phyloP scores from a whole-genome alignment of 495 filamentous ascomycete species.

The Cetradonia linearis region DNA sequence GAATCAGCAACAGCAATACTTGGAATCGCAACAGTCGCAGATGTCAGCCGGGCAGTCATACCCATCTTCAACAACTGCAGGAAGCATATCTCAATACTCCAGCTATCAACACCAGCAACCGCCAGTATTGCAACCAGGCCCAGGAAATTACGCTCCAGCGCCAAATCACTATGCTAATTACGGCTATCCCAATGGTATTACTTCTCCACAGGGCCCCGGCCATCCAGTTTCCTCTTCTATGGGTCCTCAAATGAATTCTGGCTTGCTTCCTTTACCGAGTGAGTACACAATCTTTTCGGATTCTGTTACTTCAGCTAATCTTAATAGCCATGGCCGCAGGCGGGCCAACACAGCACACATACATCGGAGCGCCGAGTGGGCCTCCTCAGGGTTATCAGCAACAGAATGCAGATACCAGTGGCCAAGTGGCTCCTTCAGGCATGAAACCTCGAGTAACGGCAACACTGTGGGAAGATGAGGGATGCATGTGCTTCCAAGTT shows the following conservation, averaged over 20 bases:
- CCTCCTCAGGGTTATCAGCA: slow-evolving; percentile 41
- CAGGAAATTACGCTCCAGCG: slow-evolving; percentile 54
- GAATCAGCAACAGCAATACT: slow-evolving; percentile 74
- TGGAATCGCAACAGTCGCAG: slow-evolving; percentile 72
- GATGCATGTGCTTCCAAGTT: slow-evolving; percentile 94
- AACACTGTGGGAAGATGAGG: slow-evolving; percentile 97
- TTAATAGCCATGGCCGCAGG: slow-evolving; percentile 30
- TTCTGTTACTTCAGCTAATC: slow-evolving; percentile 7
- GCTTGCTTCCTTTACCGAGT: slow-evolving; percentile 62
- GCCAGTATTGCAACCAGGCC: slow-evolving; percentile 69
- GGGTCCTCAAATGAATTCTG: slow-evolving; percentile 42
- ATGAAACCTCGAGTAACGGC: slow-evolving; percentile 98
- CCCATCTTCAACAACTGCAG: slow-evolving; percentile 68
- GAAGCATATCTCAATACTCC: slow-evolving; percentile 57
- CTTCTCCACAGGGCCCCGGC: slow-evolving; percentile 59
- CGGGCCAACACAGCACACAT: slow-evolving; percentile 21
- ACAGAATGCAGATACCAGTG: slow-evolving; percentile 72
- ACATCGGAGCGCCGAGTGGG: slow-evolving; percentile 37
- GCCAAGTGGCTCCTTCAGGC: slow-evolving; percentile 88
- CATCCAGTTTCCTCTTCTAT: slow-evolving; percentile 62
- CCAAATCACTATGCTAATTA: slow-evolving; percentile 60
- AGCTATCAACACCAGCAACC: slow-evolving; percentile 62
- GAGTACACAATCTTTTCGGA: slow-evolving; percentile 22
- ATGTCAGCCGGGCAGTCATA: slow-evolving; percentile 76
- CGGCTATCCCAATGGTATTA: slow-evolving; percentile 61